Conservation (phyloP, 805 yeast genomes). For the Clavispora phyllophila region DNA sequence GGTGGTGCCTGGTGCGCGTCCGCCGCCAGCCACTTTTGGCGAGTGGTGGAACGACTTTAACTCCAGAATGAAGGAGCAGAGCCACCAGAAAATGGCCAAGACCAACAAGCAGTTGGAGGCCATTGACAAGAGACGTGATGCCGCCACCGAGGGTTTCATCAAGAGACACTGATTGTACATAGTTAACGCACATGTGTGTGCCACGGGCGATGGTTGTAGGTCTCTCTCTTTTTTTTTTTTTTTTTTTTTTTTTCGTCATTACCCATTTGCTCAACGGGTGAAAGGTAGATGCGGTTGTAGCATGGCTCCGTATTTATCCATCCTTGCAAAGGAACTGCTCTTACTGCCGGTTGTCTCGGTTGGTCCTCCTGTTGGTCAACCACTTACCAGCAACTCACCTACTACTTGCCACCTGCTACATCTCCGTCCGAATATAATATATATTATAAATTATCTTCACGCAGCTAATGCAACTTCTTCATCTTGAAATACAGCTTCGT, state of each 20-base stretch:
- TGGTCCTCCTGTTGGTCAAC: no score
- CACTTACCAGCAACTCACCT: no score
- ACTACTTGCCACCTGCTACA: no score
- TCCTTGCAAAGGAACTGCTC: no score
- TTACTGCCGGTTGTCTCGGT: no score
- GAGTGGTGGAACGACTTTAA: conserved; percentile 36
- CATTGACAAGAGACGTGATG: conserved; percentile 29
- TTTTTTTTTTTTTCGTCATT: no score
- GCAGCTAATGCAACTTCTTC: neutral
- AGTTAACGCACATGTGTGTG: neutral
- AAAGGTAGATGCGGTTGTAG: no score
- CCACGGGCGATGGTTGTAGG: neutral
- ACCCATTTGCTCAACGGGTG: no score
- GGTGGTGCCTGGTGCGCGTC: conserved; percentile 22
- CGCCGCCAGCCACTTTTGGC: conserved; percentile 27
- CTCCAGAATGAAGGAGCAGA: conserved; percentile 26
- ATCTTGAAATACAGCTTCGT: conserved; percentile 19
- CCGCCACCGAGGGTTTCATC: conserved; percentile 28
- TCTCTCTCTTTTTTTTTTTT: no score
- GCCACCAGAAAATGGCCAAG: conserved; percentile 29
- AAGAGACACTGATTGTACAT: conserved; percentile 30
- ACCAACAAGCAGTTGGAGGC: conserved; percentile 35
- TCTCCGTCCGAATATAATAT: no score
- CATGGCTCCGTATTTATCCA: no score
- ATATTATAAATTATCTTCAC: no score